Conservation (phyloP, 2,329 filamentous ascomycete genomes). For the Fusarium caatingaense region DNA sequence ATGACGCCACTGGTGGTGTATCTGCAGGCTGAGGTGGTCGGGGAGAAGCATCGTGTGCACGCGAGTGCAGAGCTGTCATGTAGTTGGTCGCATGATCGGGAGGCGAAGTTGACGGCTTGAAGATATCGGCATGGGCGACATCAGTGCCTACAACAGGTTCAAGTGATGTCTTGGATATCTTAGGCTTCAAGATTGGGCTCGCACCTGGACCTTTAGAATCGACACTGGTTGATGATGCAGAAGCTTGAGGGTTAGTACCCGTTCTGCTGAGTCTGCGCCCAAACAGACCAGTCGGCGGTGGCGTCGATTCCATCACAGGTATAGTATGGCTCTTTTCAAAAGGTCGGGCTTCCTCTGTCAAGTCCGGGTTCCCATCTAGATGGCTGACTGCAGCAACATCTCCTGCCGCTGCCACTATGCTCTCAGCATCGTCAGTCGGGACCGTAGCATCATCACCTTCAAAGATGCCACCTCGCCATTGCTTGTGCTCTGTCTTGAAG, state of each 20-base stretch:
- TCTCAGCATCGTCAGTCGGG: conserved; percentile 36
- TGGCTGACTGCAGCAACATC: conserved; percentile 61
- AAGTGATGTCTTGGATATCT: conserved; percentile 60
- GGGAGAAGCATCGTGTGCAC: conserved; percentile 68
- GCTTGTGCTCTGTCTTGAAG: conserved; percentile 80
- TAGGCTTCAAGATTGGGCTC: conserved; percentile 51
- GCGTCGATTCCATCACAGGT: conserved; percentile 55
- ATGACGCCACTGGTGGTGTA: conserved; percentile 51
- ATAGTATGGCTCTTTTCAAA: conserved; percentile 68
- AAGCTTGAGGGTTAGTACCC: conserved; percentile 46
- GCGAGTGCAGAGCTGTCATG: conserved; percentile 76
- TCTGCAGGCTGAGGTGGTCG: conserved; percentile 51
- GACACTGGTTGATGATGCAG: conserved; percentile 61
- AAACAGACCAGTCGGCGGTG: conserved; percentile 58
- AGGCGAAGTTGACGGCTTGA: conserved; percentile 66
- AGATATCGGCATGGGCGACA: conserved; percentile 72
- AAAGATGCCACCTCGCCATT: conserved; percentile 88
- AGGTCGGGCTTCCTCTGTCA: conserved; percentile 55
- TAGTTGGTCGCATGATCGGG: conserved; percentile 70
- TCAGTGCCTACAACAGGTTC: conserved; percentile 76
- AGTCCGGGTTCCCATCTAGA: conserved; percentile 55
- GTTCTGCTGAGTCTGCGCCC: conserved; percentile 60
- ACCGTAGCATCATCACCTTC: conserved; percentile 64
- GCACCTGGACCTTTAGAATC: conserved; percentile 58
- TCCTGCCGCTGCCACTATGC: conserved; percentile 53